A percentile compares a stretch with the other conserved stretches of the same genome.
These are phyloP conservation scores for Penicillium sp. DNA, from an alignment of 2,329 filamentous ascomycete species.

Conservation along the genomic window DNA sequence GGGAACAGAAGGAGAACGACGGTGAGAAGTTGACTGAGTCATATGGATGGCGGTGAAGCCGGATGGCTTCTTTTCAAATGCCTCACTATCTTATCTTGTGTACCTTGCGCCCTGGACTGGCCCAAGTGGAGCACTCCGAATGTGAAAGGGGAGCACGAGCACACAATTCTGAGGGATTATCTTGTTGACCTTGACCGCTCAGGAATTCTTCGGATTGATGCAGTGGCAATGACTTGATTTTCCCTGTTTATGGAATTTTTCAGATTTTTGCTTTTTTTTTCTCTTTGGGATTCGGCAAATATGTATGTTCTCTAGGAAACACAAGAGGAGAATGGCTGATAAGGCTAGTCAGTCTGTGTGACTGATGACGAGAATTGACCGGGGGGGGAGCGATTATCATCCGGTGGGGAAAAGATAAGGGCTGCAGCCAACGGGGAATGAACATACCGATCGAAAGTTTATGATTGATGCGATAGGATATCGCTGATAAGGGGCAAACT, in stretches of 20 bases:
- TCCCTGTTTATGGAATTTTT: background rate
- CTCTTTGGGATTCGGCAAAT: conserved; percentile 9
- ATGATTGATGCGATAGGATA: background rate
- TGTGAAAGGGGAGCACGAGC: conserved; percentile 19
- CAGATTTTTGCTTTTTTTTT: background rate
- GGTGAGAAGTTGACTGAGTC: conserved; percentile 36
- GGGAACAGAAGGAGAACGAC: conserved; percentile 34
- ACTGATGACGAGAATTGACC: background rate
- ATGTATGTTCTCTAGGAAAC: conserved; percentile 13
- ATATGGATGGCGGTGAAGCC: conserved; percentile 39
- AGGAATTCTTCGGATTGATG: conserved; percentile 5
- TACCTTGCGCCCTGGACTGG: conserved; percentile 14
- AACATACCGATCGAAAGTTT: background rate
- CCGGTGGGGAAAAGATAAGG: background rate
- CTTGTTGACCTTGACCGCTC: conserved; percentile 6
- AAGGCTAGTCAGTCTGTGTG: conserved; percentile 14
- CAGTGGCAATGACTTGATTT: background rate
- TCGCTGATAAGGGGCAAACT: background rate
- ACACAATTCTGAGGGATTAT: conserved; percentile 34
- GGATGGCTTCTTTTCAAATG: conserved; percentile 24
- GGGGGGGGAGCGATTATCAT: background rate
- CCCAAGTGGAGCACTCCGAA: conserved; percentile 26
- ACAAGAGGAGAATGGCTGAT: conserved; percentile 12
- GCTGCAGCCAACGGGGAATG: background rate
- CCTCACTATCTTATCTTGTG: conserved; percentile 24